Evolutionary conservation across 805 yeast species (phyloP).

Genomic region (Candida adriatica): DNA sequence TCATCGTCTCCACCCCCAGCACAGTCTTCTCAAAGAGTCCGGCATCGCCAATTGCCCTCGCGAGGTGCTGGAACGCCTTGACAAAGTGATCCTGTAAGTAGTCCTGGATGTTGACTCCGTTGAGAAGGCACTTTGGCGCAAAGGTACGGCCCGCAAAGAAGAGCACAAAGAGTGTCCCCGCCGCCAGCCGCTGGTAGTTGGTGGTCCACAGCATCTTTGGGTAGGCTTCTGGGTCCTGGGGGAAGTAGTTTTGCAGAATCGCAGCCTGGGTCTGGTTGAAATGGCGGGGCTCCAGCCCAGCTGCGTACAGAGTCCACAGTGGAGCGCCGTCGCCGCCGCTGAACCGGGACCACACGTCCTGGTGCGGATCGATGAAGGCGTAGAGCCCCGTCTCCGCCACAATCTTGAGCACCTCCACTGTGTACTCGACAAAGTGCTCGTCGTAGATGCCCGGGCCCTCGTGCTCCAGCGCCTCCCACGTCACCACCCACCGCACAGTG

Average conservation of each 20-base stretch:
- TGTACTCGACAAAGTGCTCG: slow-evolving; percentile 63
- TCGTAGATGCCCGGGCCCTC: slow-evolving; percentile 81
- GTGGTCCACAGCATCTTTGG: slow-evolving; percentile 94
- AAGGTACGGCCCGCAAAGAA: slow-evolving; percentile 74
- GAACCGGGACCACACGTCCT: slow-evolving; percentile 89
- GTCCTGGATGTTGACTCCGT: slow-evolving; percentile 72
- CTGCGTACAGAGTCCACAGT: slow-evolving; percentile 84
- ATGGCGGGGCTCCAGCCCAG: slow-evolving; percentile 75
- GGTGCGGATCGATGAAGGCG: slow-evolving; percentile 84
- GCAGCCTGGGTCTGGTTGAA: slow-evolving; percentile 76
- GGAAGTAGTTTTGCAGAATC: slow-evolving; percentile 54
- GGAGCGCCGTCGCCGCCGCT: slow-evolving; percentile 95
- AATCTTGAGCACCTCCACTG: slow-evolving; percentile 52
- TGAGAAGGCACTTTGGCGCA: slow-evolving; percentile 68
- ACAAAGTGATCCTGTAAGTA: slow-evolving; percentile 62
- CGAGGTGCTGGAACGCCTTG: slow-evolving; percentile 37
- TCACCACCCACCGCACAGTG: slow-evolving; percentile 63
- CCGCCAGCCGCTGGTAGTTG: slow-evolving; percentile 70
- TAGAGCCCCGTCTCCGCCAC: slow-evolving; percentile 59
- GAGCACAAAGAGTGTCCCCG: slow-evolving; percentile 76
- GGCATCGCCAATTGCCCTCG: no score
- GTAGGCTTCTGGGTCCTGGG: slow-evolving; percentile 34
- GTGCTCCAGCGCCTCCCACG: slow-evolving; percentile 94
- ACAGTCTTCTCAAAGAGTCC: slow-evolving; percentile 41
- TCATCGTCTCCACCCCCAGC: slow-evolving; percentile 76